Evolutionary conservation across 805 yeast species (phyloP).

Genomic region (Wickerhamomyces bovis): DNA sequence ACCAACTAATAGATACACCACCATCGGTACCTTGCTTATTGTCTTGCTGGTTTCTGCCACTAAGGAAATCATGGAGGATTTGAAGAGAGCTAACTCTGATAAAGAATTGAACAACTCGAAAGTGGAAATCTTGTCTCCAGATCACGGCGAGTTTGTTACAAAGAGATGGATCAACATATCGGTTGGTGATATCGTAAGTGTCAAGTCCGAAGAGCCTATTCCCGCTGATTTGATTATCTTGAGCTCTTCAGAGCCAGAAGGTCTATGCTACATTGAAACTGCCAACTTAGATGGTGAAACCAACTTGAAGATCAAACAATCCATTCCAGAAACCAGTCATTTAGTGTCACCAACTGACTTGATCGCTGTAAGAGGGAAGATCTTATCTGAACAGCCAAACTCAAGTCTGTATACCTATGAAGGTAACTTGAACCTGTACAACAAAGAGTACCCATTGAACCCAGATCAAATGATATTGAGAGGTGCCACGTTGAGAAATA

Average conservation of each 20-base stretch:
- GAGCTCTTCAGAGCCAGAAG: slow-evolving; percentile 96
- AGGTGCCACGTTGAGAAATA: slow-evolving; percentile 93
- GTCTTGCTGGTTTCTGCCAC: slow-evolving; percentile 88
- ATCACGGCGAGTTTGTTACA: slow-evolving; percentile 52
- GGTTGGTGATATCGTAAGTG: slow-evolving; percentile 88
- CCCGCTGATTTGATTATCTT: slow-evolving; percentile 89
- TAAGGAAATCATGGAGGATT: slow-evolving; percentile 86
- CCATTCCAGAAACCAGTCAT: slow-evolving; percentile 69
- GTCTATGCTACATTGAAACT: slow-evolving; percentile 94
- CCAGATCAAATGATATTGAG: slow-evolving; percentile 91
- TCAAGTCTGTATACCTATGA: slow-evolving; percentile 92
- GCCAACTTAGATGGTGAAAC: slow-evolving; percentile 98
- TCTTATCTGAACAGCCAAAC: slow-evolving; percentile 88
- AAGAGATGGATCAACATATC: slow-evolving; percentile 81
- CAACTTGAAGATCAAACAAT: slow-evolving; percentile 89
- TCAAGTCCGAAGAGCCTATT: slow-evolving; percentile 80
- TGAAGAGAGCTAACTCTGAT: slow-evolving; percentile 84
- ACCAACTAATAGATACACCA: slow-evolving; percentile 93
- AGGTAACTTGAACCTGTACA: slow-evolving; percentile 63
- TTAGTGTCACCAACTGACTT: slow-evolving; percentile 61
- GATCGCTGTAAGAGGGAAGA: slow-evolving; percentile 46
- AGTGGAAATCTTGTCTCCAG: slow-evolving; percentile 53
- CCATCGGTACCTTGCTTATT: slow-evolving; percentile 82
- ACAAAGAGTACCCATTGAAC: slow-evolving; percentile 58
- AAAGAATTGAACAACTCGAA: slow-evolving; percentile 79